Evolutionary conservation across 768 basidiomycete species (phyloP), one percentile per base, ranked within the genome.

Genomic region (Suillus sp.): DNA sequence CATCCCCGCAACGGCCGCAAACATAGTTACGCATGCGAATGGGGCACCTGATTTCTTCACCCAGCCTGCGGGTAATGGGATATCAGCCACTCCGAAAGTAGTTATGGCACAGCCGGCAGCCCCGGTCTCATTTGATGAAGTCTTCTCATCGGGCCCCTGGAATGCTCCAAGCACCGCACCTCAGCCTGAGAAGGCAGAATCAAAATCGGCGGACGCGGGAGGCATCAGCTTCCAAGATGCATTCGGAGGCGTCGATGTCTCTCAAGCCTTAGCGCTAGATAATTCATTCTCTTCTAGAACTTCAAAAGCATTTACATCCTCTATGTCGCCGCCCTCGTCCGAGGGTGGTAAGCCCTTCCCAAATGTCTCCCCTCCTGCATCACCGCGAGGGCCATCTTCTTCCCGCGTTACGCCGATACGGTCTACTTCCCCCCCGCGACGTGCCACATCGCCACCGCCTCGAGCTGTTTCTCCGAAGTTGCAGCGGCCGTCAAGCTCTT

Each of bases 401-500:
- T 71, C 75, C 3, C 74, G 74, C 1, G 72, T 72, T 58, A 73
- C 62, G 37, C 68, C 74, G 20, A 68, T 74, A 64, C 67, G 73
- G 54, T 64, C 81, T 0, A 60, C 67, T n/a, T 82, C 84, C 0
- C 82, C 85, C 3, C 78, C 80, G 32, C 77, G 75, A 35, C 77
- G 81, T 34, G 57, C 72, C 6, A 75, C 70, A 51, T 84, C 86
- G 32, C 83, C 86, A 40, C 78, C 83, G 10, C 80, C 83, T 13
- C 86, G 86, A 13, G 70, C 78, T 27, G 65, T 74, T 25, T 81
- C 89, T 27, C 86, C 91, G 0, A 87, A 83, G 70, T 77, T 80
- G 22, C 77, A 71, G 42, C 85, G 89, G 30, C 75, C 82, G 8
- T 86, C 86, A 9, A 88, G 86, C 0, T 84, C 83, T 16, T 86